Evolutionary conservation across 2,329 filamentous ascomycete genomes (phyloP), one percentile per base, ranked within the genome.

Genomic region (Aspergillus costaricaensis): DNA sequence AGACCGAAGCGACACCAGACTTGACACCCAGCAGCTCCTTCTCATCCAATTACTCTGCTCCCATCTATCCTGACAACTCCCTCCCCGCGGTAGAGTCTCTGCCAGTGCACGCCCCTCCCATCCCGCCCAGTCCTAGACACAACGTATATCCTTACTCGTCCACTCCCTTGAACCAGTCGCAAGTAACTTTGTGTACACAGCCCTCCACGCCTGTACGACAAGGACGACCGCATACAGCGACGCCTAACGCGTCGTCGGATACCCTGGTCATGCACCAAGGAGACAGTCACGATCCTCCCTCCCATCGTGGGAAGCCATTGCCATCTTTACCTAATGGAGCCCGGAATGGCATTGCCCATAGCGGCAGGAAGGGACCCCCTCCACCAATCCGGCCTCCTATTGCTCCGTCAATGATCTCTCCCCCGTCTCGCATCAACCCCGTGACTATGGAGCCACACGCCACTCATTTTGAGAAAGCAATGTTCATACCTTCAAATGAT

Each of bases 401-500:
- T 39, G 74, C 76, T 27, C 65, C 74, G 5, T 76, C 74, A 0
- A 76, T 76, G 72, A 77, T 77, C 50, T 77, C 75, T 4, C 71
- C 75, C 21, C 75, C 75, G 4, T 68, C 68, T 53, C 65, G 75
- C 41, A 73, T 76, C 59, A 75, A 77, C 55, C 75, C 74, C 0
- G 72, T 77, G 2, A 77, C 75, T 1, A 69, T 74, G 65, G 75
- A 77, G 56, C 75, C 75, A 6, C 75, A 77, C 57, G 68, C 69
- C 12, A 72, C 74, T 2, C 74, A 75, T 41, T 77, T 77, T 36
- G 75, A 77, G 36, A 72, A 76, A 60, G 72, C 75, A 21, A 62
- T 77, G n/a, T 77, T 77, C 55, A 77, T 77, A 27, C 72, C 75
- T 10, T 70, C 74, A 49, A 75, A 77, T 62, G 72, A 75, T 23